Base-by-base conservation (phyloP, 2,329 filamentous ascomycete genomes). In the Ophiostoma sp. region DNA sequence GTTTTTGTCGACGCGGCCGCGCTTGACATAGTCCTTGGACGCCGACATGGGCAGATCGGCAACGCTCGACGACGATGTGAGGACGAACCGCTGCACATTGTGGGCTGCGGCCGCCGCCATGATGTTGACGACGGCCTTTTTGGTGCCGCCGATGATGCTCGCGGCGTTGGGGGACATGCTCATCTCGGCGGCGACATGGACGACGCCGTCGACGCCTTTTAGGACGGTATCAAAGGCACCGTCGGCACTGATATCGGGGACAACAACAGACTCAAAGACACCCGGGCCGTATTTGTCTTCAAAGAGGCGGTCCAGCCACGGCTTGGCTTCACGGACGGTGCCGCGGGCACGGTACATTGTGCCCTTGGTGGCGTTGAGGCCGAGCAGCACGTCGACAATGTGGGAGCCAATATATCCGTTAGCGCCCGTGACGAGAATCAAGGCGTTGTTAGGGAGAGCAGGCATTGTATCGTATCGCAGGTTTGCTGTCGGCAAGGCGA, bases 11-110 rank as follows among this genome's bases (percentile, higher is more conserved):
- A 57, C 23, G 23, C 52, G 52, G 52, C 52, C 52, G 3, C 52
- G n/a, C 23, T 57, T 57, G 52, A 27, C 52, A 10, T 57, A 4
- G 52, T 27, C 52, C 23, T 23, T 57, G 23, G 4, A 10, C 7
- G 52, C 52, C 1, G 52, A 27, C n/a, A 15, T 11, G n/a, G 52
- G 52, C n/a, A 57, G 23, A 13, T 57, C 52, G n/a, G 13, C 60
- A 8, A 31, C 60, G 60, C n/a, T 64, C 13, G 60, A 64, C 13
- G 60, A 64, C 27, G 60, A 64, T 17, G 60, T 64, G 17, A 36
- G 31, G 33, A 64, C 60, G 15, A 64, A 64, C 8, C 60, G 27
- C 31, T 64, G 36, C 4, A 64, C 60, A 8, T 36, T 36, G 31
- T 33, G 31, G 27, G 27, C 33, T 7, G 60, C 60, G 15, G 60